Conservation (phyloP, 352 stramenopile species). For the Pythium oligandrum region DNA sequence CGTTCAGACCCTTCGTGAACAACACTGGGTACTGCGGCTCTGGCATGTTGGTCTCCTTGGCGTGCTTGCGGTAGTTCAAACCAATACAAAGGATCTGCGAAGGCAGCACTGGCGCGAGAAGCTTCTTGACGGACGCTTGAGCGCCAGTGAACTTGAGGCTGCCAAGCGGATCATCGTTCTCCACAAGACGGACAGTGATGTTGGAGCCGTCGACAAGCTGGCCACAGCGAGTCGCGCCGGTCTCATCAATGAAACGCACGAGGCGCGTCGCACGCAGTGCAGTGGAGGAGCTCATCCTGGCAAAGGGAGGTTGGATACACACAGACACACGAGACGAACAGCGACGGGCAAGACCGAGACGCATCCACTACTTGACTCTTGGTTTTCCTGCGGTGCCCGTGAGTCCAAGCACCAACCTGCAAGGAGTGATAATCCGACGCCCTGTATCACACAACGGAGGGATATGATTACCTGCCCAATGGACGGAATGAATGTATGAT, state of each 20-base stretch:
- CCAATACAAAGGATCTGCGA: slow-evolving; percentile 85
- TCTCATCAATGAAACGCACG: slow-evolving; percentile 64
- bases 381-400: no score
- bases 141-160: slow-evolving; percentile 57
- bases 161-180: slow-evolving; percentile 64
- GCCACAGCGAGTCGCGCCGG: slow-evolving; percentile 51
- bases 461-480: no score
- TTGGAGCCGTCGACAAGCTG: slow-evolving; percentile 34
- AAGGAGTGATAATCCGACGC: no score
- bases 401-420: no score
- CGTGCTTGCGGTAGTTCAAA: slow-evolving; percentile 89
- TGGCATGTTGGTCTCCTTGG: slow-evolving; percentile 83
- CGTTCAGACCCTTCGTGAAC: slow-evolving; percentile 86
- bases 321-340: no score
- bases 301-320: no score
- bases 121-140: slow-evolving; percentile 53
- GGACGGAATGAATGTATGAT: no score
- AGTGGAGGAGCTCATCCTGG: slow-evolving; percentile 9
- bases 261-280: slow-evolving; percentile 41
- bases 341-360: no score
- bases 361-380: no score
- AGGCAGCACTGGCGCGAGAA: slow-evolving; percentile 76
- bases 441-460: no score
- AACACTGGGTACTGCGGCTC: slow-evolving; percentile 76
- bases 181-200: slow-evolving; percentile 42